Base-by-base conservation (phyloP, 139 green algal species). In the Haematococcus sp. region DNA sequence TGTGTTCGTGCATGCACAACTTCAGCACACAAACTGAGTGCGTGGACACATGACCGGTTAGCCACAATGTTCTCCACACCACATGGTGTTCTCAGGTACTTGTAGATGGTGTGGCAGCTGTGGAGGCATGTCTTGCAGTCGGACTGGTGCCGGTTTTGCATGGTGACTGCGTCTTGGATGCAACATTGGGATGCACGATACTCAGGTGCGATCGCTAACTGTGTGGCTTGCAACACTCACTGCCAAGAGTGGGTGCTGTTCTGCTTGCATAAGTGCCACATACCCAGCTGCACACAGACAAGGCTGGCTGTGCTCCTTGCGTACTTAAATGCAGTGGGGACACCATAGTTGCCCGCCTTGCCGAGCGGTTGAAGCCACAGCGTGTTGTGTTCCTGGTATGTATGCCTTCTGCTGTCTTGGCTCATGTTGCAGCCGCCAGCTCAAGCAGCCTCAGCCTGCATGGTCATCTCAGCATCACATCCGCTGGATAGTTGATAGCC, bases 141-240 rank as follows among this genome's bases (percentile, higher is more conserved):
- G 84, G 87, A 1, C 76, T 90, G n/a, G 55, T 92, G n/a, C 88
- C 88, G 15, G 88, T 93, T 56, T 65, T 93, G 49, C 88, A 93
- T 68, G 88, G 88, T 2, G 88, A 93, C 34, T 67, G 56, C 15
- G 79, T 93, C 2, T 13, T 89, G 27, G 83, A 93, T 32, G 25
- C 56, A 1, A 32, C 69, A 17, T 74, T 81, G 59, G 82, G 83
- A 17, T 86, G 82, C 56, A 87, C 80, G 16, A 87, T 93, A 55
- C 75, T 92, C 27, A 83, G 73, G 25, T 68, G 23, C 7, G 52
- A n/a, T n/a, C n/a, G n/a, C n/a, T n/a, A n/a, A 49, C 40, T 19
- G 7, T 49, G 40, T 11, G 40, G 7, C 7, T 49, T 49, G 40
- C 40, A 7, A 49, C 40, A 49, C 52, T 5, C 9, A 15, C 52